Evolutionary conservation across 164 flowering plant species (phyloP), one percentile per base, ranked within the genome.

Genomic region (Echeveria elegans): DNA sequence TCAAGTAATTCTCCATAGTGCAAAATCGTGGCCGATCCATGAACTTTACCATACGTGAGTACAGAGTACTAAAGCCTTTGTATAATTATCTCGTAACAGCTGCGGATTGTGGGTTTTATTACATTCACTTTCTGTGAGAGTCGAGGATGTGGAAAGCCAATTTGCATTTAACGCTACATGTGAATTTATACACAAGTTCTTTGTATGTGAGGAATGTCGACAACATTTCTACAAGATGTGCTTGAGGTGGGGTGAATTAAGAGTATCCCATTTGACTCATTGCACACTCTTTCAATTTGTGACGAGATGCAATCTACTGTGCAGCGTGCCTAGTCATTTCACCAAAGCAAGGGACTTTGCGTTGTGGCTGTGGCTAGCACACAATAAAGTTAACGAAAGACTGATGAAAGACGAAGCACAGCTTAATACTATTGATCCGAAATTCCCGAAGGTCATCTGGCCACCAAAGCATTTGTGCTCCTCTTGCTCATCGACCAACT

Each of bases 51-150:
- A 43, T 0, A 43, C 1, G 16, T 43, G 47, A 43, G 11, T 43
- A 16, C 47, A 11, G 47, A 43, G 11, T 43, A 16, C 47, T 43
- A 1, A 43, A 43, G 16, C 2, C 15, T 14, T 24, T 69, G 64
- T 47, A 66, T 37, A 21, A 47, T 19, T 50, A 30, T 36, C 75
- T 69, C 23, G 64, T 69, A 75, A 80, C 88, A 95, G 99, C 77
- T 95, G 99, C 75, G 99, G 99, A 24, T 77, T 95, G 72, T 95
- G 99, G 99, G 85, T 92, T 72, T 78, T 95, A 12, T 61, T 95
- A 90, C 47, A 43, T 43, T 43, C 47, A 43, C 47, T 43, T 43
- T 43, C 47, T 43, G 47, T 43, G 19, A 14, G 92, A 74, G 72
- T 95, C 59, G 94, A 84, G 26, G 94, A 92, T 77, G 88, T 86